phyloP scores from a whole-genome alignment of 2,329 filamentous ascomycete species.

The Pseudocercospora ulei region DNA sequence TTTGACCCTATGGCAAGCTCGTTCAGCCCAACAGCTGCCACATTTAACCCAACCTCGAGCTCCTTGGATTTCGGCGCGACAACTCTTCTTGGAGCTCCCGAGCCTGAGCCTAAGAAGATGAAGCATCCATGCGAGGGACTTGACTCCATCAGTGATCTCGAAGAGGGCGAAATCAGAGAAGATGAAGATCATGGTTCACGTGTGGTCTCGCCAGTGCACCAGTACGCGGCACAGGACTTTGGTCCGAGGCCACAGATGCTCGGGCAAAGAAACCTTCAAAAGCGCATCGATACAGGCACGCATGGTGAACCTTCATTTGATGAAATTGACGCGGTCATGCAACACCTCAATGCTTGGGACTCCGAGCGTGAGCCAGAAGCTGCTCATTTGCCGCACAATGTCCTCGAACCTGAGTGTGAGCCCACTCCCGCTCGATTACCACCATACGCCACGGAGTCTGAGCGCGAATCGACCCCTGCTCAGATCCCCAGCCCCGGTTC shows the following conservation, averaged over 20 bases:
- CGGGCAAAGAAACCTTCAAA: slow-evolving; percentile 7
- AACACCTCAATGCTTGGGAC: slow-evolving; percentile 64
- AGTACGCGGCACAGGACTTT: slow-evolving; percentile 10
- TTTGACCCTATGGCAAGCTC: slow-evolving; percentile 45
- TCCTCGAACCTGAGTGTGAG: slow-evolving; percentile 54
- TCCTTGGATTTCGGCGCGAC: slow-evolving; percentile 1
- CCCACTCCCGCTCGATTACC: slow-evolving; percentile 30
- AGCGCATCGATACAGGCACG: slow-evolving; percentile 21
- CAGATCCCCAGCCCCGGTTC: slow-evolving; percentile 26
- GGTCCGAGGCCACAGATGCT: slow-evolving; percentile 4
- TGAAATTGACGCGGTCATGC: slow-evolving; percentile 89
- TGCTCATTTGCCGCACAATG: slow-evolving; percentile 41
- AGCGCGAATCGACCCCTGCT: slow-evolving; percentile 13
- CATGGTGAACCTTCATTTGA: slow-evolving; percentile 51
- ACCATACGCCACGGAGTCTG: slow-evolving; percentile 15
- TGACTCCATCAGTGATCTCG: slow-evolving; percentile 30
- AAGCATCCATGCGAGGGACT: slow-evolving; percentile 16
- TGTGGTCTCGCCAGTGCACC: slow-evolving; percentile 17
- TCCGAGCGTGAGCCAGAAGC: slow-evolving; percentile 48
- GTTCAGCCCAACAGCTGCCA: slow-evolving; percentile 6
- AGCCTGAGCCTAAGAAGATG: slow-evolving; percentile 3
- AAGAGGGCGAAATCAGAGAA: slow-evolving; percentile 31
- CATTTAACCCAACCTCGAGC: neutral
- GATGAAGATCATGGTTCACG: slow-evolving; percentile 22
- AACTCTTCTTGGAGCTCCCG: neutral